Percentiles rank a stretch among this genome's conserved stretches.
These are phyloP conservation scores for Hypoxylon sp. DNA, from an alignment of 2,329 filamentous ascomycete genomes.

Conservation along the genomic window DNA sequence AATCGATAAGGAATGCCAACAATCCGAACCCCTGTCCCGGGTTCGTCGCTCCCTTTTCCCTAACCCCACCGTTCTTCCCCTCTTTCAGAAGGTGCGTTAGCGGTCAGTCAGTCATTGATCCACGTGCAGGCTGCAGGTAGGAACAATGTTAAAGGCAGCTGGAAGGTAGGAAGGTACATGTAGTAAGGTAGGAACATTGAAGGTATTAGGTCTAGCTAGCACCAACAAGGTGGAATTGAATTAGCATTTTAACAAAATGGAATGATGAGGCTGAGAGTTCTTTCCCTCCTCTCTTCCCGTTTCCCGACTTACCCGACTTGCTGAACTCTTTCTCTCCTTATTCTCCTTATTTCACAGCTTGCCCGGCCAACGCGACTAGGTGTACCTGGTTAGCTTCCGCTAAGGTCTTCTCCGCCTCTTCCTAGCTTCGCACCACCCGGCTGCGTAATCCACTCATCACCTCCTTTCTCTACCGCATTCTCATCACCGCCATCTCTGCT, in stretches of 20 bases:
- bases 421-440: constrained; percentile 14
- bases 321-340: constrained; percentile 13
- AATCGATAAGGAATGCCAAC: constrained; percentile 38
- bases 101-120: constrained; percentile 9
- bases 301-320: constrained; percentile 12
- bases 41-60: constrained; percentile 1
- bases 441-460: constrained; percentile 44
- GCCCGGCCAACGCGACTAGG: constrained; percentile 31
- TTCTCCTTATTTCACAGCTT: constrained; percentile 21
- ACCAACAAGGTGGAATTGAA: constrained; percentile 1
- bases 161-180: background rate
- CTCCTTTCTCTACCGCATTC: constrained; percentile 9
- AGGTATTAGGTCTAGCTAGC: background rate
- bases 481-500: constrained; percentile 10
- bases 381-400: constrained; percentile 13
- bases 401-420: constrained; percentile 35
- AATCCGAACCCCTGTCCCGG: constrained; percentile 28
- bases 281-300: constrained; percentile 3
- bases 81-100: constrained; percentile 36
- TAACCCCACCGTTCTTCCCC: constrained; percentile 25
- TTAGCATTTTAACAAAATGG: constrained; percentile 12
- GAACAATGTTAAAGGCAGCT: too few relatives aligned
- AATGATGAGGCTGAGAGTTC: constrained; percentile 42
- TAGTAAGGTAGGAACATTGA: too few relatives aligned
- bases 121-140: constrained; percentile 21